Evolutionary conservation across 257 asterid species (phyloP).

Genomic region (Prunella vulgaris): DNA sequence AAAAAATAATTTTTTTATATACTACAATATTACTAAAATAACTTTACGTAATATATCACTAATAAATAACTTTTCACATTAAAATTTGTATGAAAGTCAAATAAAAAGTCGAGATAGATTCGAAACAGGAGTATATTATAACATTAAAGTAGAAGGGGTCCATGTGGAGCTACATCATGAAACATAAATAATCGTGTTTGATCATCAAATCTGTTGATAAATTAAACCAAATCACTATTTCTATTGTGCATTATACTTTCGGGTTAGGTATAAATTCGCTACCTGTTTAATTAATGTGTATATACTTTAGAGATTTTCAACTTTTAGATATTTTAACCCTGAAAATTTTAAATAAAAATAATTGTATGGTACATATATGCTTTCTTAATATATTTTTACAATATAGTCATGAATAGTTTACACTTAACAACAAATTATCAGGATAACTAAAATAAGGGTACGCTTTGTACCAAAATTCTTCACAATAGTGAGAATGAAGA

Average conservation of each 20-base stretch:
- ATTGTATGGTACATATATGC: background rate
- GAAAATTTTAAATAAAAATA: too few species aligned
- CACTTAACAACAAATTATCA: background rate
- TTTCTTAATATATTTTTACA: background rate
- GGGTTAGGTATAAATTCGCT: background rate
- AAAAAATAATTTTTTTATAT: too few species aligned
- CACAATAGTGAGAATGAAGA: too few species aligned
- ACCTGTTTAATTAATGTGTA: background rate
- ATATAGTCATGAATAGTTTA: constrained; percentile 7
- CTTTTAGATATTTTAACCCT: background rate
- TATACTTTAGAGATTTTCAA: background rate
- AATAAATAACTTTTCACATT: too few species aligned
- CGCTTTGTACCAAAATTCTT: too few species aligned
- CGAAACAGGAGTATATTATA: too few species aligned
- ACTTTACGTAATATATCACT: too few species aligned
- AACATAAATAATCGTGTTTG: background rate
- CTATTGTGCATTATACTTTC: background rate
- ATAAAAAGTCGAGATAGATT: too few species aligned
- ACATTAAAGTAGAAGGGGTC: background rate
- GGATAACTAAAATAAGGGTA: background rate
- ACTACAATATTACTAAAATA: too few species aligned
- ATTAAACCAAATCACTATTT: background rate
- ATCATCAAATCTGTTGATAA: background rate
- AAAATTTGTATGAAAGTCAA: too few species aligned
- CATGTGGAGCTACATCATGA: background rate